These are phyloP conservation scores for Populus davidiana DNA, from an alignment of 345 rosid genomes.

Conservation along the genomic window DNA sequence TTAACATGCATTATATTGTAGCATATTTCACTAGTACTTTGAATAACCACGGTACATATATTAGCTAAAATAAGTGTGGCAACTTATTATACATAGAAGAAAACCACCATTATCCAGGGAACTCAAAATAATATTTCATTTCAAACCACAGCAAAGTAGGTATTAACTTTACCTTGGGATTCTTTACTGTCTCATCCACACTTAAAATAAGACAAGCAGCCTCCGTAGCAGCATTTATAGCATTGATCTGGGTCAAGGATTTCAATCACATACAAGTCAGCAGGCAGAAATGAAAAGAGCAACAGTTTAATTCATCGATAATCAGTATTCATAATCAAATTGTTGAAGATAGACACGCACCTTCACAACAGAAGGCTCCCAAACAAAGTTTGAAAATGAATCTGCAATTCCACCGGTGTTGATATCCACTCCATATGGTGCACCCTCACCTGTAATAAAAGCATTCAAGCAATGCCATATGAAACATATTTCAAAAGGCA, in stretches of 20 bases:
- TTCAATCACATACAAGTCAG: not conserved
- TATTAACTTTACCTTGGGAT: constrained; percentile 71
- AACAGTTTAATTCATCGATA: not conserved
- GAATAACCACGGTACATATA: not conserved
- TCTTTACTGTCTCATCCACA: constrained; percentile 97
- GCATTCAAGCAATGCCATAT: not conserved
- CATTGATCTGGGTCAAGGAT: constrained; percentile 64
- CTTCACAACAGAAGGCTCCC: constrained; percentile 99
- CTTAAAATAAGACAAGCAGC: constrained; percentile 95
- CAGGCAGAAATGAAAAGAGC: not conserved
- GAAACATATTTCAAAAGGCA: not conserved
- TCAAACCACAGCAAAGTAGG: not conserved
- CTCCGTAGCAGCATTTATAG: constrained; percentile 98
- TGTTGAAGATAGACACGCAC: constrained; percentile 24
- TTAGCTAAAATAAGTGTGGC: not conserved
- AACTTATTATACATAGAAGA: not conserved
- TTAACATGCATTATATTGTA: not conserved
- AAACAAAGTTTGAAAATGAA: constrained; percentile 92
- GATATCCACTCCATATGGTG: constrained; percentile 89
- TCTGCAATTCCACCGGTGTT: constrained; percentile 94
- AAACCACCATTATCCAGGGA: not conserved
- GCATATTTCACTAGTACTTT: not conserved
- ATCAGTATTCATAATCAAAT: not conserved
- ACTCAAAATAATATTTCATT: not conserved
- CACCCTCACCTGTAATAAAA: constrained; percentile 65